A percentile compares a stretch with the other conserved stretches of the same genome.
Evolutionary conservation across 805 yeast species (phyloP).

Genomic region (Kuraishia cidri): DNA sequence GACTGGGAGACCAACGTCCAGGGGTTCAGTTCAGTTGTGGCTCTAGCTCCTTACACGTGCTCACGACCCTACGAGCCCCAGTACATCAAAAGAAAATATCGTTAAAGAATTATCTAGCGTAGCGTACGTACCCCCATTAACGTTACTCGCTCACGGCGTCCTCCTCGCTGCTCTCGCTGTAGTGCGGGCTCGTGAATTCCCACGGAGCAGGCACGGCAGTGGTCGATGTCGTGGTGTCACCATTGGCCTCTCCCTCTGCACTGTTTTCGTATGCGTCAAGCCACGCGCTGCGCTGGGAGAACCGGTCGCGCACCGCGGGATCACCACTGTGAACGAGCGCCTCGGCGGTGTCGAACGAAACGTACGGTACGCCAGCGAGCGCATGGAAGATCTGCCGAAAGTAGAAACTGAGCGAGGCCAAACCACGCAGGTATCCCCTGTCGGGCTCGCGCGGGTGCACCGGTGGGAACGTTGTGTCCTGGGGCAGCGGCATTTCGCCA

Average conservation of each 20-base stretch:
- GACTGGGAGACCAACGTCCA: too few species aligned
- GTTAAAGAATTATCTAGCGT: too few species aligned
- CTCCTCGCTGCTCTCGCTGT: too few species aligned
- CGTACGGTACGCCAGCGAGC: constrained; percentile 23
- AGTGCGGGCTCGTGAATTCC: too few species aligned
- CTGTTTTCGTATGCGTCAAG: constrained; percentile 1
- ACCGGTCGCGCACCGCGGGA: neutral
- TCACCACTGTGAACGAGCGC: neutral
- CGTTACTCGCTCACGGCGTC: too few species aligned
- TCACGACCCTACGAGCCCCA: too few species aligned
- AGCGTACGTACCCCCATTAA: too few species aligned
- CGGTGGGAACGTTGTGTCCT: constrained; percentile 60
- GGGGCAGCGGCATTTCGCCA: constrained; percentile 38
- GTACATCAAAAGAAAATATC: too few species aligned
- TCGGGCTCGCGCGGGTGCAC: constrained; percentile 56
- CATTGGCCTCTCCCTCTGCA: neutral
- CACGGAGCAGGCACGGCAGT: too few species aligned
- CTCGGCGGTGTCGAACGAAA: neutral
- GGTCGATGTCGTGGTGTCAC: neutral
- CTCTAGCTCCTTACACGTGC: too few species aligned
- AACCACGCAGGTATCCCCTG: constrained; percentile 78
- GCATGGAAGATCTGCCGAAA: constrained; percentile 50
- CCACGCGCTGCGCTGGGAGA: constrained; percentile 1
- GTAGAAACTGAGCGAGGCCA: constrained; percentile 62
- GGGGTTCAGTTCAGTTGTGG: too few species aligned